Evolutionary conservation across 192 early-diverging fungal genomes (phyloP), one percentile per base, ranked within the genome.

Genomic region (Chytriomyces confervae): DNA sequence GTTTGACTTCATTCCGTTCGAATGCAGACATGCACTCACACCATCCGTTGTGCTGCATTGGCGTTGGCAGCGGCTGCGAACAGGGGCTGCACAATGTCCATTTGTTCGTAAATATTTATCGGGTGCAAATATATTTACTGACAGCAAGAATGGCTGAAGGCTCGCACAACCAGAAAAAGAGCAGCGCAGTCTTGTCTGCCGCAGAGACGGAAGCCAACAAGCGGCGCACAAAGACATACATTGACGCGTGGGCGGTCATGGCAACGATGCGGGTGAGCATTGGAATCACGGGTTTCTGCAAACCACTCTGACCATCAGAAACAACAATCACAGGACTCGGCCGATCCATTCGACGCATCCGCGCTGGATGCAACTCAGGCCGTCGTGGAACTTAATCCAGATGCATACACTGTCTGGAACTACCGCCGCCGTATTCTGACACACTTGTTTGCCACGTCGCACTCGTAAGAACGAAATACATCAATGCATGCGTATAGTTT

Each of bases 371-470:
- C 89, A 9, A 97, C 94, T 27, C 90, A 91, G 23, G 78, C 84
- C 18, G 85, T 98, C 16, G 84, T 99, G 0, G 85, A 86, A 36
- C 79, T 88, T 66, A 98, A 96, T 85, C 94, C 96, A 7, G 98
- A 98, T 78, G 92, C 90, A 57, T 98, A 99, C 81, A 92, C 95
- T 1, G 88, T 94, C 47, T 99, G 98, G 98, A 98, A 98, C 83
- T 91, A 90, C 77, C 90, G 98, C 5, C 90, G 97, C 62, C 80
- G 85, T 20, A 89, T 95, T 53, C 81, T 98, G 8, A 47, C 88
- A 48, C 61, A 75, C 36, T 10, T 63, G 18, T 77, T 73, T 60
- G 68, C 50, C 20, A 24, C 7, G 7, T 36, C 36, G 36, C 36
- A 36, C 36, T 36, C 36, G 36, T 36, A 36, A 36, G 36, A 36